Evolutionary conservation across 2,329 filamentous ascomycete genomes (phyloP).

Genomic region (Amauroascus verrucosus): DNA sequence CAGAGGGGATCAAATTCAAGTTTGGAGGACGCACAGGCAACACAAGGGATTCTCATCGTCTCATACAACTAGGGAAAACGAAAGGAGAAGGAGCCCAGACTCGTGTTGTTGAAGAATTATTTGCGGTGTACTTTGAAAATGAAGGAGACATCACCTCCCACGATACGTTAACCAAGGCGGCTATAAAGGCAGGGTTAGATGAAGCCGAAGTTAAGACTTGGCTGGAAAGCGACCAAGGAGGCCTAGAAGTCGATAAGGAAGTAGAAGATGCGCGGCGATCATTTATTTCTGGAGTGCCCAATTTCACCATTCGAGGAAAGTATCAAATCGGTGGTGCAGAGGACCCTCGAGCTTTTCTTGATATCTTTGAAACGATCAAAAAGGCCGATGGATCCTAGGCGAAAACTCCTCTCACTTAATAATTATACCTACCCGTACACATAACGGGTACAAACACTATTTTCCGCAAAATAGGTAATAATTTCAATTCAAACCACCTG

Average conservation of each 20-base stretch:
- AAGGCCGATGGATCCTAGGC: conserved; percentile 16
- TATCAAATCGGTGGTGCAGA: conserved; percentile 63
- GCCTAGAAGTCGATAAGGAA: conserved; percentile 48
- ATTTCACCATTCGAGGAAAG: conserved; percentile 60
- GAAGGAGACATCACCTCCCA: conserved; percentile 53
- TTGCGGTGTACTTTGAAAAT: conserved; percentile 56
- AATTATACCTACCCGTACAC: no score
- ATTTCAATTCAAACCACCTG: no score
- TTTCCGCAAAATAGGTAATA: no score
- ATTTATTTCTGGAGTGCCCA: conserved; percentile 58
- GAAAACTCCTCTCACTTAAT: neutral
- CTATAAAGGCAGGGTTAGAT: conserved; percentile 35
- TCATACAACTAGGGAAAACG: conserved; percentile 58
- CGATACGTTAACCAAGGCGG: conserved; percentile 45
- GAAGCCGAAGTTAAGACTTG: conserved; percentile 44
- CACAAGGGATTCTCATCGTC: conserved; percentile 67
- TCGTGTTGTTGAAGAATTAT: conserved; percentile 51
- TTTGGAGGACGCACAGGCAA: conserved; percentile 63
- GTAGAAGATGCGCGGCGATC: conserved; percentile 44
- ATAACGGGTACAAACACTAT: no score
- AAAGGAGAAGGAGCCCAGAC: conserved; percentile 47
- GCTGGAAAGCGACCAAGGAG: conserved; percentile 47
- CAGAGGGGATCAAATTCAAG: conserved; percentile 62
- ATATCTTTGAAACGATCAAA: conserved; percentile 54
- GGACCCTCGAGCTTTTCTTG: conserved; percentile 56